phyloP scores from a whole-genome alignment of 148 eudicot genomes.

The Heliosperma pusillum region DNA sequence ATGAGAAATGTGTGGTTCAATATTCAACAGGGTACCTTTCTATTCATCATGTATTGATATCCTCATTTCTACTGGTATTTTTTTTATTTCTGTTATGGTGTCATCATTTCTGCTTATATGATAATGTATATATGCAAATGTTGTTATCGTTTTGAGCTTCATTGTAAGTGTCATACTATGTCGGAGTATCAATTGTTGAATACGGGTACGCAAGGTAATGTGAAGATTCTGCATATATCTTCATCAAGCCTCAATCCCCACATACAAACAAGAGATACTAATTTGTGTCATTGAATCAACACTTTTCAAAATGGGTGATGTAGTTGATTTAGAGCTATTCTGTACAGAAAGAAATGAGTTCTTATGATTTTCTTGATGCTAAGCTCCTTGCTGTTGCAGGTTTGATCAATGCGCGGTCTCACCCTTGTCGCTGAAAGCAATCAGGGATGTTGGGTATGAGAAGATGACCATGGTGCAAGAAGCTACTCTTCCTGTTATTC shows the following conservation, averaged over 20 bases:
- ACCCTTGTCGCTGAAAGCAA: slow-evolving; percentile 67
- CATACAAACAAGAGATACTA: too few species aligned
- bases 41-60: too few species aligned
- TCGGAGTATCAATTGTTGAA: too few species aligned
- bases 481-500: slow-evolving; percentile 91
- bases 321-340: not conserved
- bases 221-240: too few species aligned
- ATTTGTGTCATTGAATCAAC: not conserved
- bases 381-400: slow-evolving; percentile 37
- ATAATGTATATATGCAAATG: not conserved
- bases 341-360: not conserved
- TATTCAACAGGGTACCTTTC: too few species aligned
- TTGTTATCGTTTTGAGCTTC: not conserved
- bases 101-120: not conserved
- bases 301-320: not conserved
- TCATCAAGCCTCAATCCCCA: too few species aligned
- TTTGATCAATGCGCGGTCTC: slow-evolving; percentile 90
- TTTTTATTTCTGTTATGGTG: too few species aligned
- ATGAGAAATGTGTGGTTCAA: too few species aligned
- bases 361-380: slow-evolving; percentile 1
- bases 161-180: too few species aligned
- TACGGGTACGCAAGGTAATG: too few species aligned
- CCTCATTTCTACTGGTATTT: not conserved
- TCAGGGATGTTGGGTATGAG: slow-evolving; percentile 90
- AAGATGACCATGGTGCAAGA: slow-evolving; percentile 96